Conservation (phyloP, 1,139 yeast genomes). For the Taphrina betulina region DNA sequence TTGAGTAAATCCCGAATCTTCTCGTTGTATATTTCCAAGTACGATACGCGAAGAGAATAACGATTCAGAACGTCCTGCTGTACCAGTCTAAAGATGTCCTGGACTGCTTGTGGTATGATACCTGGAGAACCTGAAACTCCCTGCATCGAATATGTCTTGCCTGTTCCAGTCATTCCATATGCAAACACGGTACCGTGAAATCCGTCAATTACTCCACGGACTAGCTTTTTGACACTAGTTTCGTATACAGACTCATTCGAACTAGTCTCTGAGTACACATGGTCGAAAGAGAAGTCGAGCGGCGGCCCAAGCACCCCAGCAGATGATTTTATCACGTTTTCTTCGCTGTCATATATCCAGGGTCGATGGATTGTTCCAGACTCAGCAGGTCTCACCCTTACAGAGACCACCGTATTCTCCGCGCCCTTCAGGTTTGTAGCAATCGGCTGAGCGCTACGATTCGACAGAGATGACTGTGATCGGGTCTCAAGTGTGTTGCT, state of each 20-base stretch:
- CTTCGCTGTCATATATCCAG: slow-evolving; percentile 12
- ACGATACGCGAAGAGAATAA: slow-evolving; percentile 60
- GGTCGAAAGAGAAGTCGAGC: slow-evolving; percentile 61
- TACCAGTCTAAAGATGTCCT: slow-evolving; percentile 60
- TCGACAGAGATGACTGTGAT: slow-evolving; percentile 17
- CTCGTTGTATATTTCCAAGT: slow-evolving; percentile 88
- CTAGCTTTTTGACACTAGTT: slow-evolving; percentile 59
- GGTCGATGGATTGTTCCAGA: neutral
- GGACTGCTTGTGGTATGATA: slow-evolving; percentile 70
- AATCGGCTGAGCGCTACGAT: slow-evolving; percentile 1
- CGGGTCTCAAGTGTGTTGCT: slow-evolving; percentile 6
- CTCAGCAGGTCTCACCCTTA: slow-evolving; percentile 13
- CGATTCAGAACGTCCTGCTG: slow-evolving; percentile 42
- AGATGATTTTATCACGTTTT: neutral
- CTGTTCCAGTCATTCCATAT: slow-evolving; percentile 95
- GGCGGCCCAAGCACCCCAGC: neutral
- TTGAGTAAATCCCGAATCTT: slow-evolving; percentile 68
- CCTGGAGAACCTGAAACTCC: slow-evolving; percentile 71
- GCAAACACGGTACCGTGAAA: slow-evolving; percentile 89
- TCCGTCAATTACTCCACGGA: slow-evolving; percentile 69
- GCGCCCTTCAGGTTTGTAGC: neutral
- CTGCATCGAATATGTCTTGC: slow-evolving; percentile 89
- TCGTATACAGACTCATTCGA: slow-evolving; percentile 63
- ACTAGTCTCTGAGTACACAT: slow-evolving; percentile 54
- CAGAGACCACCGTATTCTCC: slow-evolving; percentile 20